These are phyloP conservation scores for Podila clonocystis DNA, from an alignment of 192 early-diverging fungal species.

Conservation along the genomic window DNA sequence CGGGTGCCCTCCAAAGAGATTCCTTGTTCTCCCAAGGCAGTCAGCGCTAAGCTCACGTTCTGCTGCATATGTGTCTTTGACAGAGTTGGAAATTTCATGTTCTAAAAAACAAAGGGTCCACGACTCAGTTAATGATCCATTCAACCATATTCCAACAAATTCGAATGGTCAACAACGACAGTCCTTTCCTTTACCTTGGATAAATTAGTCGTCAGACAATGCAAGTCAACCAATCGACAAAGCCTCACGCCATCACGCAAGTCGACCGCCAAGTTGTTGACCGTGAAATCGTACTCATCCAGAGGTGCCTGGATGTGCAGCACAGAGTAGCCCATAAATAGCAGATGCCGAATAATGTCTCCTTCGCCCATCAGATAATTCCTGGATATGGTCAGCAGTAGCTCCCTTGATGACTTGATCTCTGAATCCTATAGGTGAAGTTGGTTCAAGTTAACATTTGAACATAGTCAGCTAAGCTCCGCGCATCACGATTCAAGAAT, in stretches of 20 bases:
- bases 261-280: conserved; percentile 46
- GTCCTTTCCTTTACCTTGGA: conserved; percentile 7
- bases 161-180: neutral
- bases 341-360: conserved; percentile 41
- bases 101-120: conserved; percentile 9
- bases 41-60: conserved; percentile 46
- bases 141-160: no score
- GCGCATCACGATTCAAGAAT: neutral
- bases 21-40: conserved; percentile 22
- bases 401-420: conserved; percentile 28
- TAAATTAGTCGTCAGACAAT: conserved; percentile 27
- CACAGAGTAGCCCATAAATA: conserved; percentile 50
- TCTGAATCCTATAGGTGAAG: conserved; percentile 17
- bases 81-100: conserved; percentile 50
- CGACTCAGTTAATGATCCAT: neutral
- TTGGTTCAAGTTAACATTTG: neutral
- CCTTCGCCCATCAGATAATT: conserved; percentile 48
- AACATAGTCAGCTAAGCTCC: neutral
- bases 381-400: conserved; percentile 33
- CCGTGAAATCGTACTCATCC: conserved; percentile 47
- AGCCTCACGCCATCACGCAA: conserved; percentile 47
- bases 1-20: conserved; percentile 46
- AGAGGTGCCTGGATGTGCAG: conserved; percentile 37
- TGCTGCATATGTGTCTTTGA: conserved; percentile 53
- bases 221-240: conserved; percentile 35